These are phyloP conservation scores for Arachis hypogaea DNA, from an alignment of 306 rosid species.

Conservation along the genomic window DNA sequence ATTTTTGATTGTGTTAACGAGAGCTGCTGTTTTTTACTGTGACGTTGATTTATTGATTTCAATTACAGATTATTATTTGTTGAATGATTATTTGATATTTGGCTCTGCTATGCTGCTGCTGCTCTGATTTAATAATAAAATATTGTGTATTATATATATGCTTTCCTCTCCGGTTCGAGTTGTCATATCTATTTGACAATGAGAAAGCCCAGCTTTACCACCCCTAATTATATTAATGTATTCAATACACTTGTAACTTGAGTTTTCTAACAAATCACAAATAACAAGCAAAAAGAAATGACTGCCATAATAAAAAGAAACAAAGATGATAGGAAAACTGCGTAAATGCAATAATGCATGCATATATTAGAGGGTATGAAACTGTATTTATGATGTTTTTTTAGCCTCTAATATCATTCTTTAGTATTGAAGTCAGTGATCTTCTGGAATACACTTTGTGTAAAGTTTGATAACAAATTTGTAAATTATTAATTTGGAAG, in stretches of 20 bases:
- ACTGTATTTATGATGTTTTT: background rate
- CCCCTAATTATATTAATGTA: constrained; percentile 46
- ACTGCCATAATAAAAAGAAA: background rate
- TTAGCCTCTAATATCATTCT: too few relatives aligned
- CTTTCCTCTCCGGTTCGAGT: constrained; percentile 49
- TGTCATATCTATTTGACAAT: constrained; percentile 43
- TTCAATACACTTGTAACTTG: constrained; percentile 57
- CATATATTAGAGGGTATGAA: background rate
- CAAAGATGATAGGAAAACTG: background rate
- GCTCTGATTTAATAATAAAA: constrained; percentile 55
- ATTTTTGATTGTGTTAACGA: too few relatives aligned
- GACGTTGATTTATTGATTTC: too few relatives aligned
- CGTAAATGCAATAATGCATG: background rate
- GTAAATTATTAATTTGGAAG: too few relatives aligned
- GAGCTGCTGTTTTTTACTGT: too few relatives aligned
- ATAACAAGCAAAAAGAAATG: constrained; percentile 5
- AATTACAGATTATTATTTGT: too few relatives aligned
- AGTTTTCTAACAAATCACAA: constrained; percentile 58
- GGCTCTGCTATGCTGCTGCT: too few relatives aligned
- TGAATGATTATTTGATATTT: too few relatives aligned
- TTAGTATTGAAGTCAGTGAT: too few relatives aligned
- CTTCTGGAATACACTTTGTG: background rate
- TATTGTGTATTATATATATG: constrained; percentile 47
- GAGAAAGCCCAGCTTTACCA: constrained; percentile 46
- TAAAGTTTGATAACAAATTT: background rate